Conservation (phyloP, 352 stramenopile species). For the Phytophthora uliginosa region DNA sequence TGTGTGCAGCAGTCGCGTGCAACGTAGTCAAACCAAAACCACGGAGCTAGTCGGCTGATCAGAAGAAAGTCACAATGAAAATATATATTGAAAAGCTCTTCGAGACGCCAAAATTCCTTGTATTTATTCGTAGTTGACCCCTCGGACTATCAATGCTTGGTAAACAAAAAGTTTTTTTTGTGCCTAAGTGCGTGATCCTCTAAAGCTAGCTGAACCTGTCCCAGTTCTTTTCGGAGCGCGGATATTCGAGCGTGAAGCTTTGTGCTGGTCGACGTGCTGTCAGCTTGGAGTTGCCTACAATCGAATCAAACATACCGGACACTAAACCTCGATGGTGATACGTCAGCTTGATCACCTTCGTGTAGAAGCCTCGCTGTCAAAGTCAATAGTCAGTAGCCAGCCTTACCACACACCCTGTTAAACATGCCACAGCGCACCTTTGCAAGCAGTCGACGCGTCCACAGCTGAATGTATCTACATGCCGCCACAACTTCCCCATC, state of each 20-base stretch:
- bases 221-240: constrained; percentile 38
- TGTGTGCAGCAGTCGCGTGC: not conserved
- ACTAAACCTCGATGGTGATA: constrained; percentile 63
- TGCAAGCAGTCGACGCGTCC: constrained; percentile 50
- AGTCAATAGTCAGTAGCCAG: not conserved
- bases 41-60: constrained; percentile 27
- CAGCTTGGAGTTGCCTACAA: constrained; percentile 54
- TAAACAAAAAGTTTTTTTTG: too few relatives aligned
- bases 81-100: constrained; percentile 33
- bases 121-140: not conserved
- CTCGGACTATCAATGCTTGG: too few relatives aligned
- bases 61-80: constrained; percentile 28
- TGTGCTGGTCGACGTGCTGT: constrained; percentile 32
- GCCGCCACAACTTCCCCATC: constrained; percentile 44
- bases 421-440: constrained; percentile 29
- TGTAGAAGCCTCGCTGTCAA: constrained; percentile 63
- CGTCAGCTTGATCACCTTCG: constrained; percentile 48
- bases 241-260: constrained; percentile 59
- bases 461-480: constrained; percentile 56
- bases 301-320: constrained; percentile 74
- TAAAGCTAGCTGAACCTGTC: constrained; percentile 32
- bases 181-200: not conserved
- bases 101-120: not conserved
- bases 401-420: not conserved
- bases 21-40: constrained; percentile 2